phyloP scores from a whole-genome alignment of 352 stramenopile genomes.

The Paralagenidium karlingii region DNA sequence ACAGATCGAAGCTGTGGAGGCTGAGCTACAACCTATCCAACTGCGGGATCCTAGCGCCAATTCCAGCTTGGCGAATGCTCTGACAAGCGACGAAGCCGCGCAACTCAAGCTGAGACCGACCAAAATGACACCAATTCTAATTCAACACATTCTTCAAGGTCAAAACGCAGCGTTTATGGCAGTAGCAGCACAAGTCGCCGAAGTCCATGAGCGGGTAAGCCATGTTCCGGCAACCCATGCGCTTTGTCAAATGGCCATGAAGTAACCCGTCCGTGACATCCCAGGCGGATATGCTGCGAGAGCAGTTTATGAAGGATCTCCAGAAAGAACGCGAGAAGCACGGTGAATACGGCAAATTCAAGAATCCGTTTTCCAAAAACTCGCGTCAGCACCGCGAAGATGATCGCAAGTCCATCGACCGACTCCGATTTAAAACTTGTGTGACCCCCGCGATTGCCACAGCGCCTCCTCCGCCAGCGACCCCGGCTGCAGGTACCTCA shows the following conservation, averaged over 20 bases:
- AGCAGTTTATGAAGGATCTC: constrained; percentile 53
- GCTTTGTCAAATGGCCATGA: too few species aligned
- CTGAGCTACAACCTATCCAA: constrained; percentile 46
- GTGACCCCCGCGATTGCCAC: constrained; percentile 57
- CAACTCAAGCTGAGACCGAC: too few species aligned
- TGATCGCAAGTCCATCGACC: constrained; percentile 48
- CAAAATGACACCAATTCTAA: too few species aligned
- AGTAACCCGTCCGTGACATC: background rate
- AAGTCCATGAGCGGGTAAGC: constrained; percentile 70
- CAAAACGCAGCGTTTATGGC: constrained; percentile 72
- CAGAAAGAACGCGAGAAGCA: constrained; percentile 35
- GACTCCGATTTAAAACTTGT: constrained; percentile 61
- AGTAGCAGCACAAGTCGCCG: constrained; percentile 52
- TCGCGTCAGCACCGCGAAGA: constrained; percentile 67
- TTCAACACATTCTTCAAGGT: constrained; percentile 53
- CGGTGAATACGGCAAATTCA: too few species aligned
- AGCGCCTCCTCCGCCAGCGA: too few species aligned
- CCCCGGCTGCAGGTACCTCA: too few species aligned
- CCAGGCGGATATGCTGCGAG: constrained; percentile 56
- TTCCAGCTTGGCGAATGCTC: too few species aligned
- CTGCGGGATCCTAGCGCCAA: too few species aligned
- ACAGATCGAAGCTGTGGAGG: constrained; percentile 63
- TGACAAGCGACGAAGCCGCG: too few species aligned
- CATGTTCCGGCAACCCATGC: too few species aligned
- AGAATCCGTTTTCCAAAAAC: constrained; percentile 47